These are phyloP conservation scores for Eustoma russellianum DNA, from an alignment of 257 asterid genomes.

Conservation along the genomic window DNA sequence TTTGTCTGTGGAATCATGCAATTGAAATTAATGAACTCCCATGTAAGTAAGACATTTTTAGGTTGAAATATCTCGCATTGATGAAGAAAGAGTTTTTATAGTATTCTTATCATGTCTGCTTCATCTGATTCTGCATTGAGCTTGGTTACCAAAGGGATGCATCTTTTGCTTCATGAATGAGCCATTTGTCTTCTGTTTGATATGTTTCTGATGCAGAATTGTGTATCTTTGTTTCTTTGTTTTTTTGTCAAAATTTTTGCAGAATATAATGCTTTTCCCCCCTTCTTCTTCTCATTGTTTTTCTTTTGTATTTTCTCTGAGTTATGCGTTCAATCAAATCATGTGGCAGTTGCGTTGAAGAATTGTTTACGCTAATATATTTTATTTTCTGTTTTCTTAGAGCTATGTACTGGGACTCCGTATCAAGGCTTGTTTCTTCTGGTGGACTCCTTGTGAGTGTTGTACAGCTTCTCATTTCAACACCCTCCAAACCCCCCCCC, in stretches of 20 bases:
- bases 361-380: neutral
- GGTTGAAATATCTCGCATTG: neutral
- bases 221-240: neutral
- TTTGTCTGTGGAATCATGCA: neutral
- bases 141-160: neutral
- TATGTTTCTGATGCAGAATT: neutral
- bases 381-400: constrained; percentile 28
- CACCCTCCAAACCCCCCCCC: neutral
- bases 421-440: constrained; percentile 68
- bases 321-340: neutral
- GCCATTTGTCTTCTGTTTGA: neutral
- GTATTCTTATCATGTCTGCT: neutral
- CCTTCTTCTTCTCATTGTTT: neutral
- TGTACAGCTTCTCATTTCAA: neutral
- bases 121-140: neutral
- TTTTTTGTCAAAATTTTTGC: neutral
- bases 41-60: too few species aligned
- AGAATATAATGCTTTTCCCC: too few species aligned
- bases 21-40: too few species aligned
- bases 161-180: neutral
- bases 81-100: neutral
- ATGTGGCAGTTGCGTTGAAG: neutral
- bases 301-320: neutral
- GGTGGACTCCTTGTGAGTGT: constrained; percentile 88
- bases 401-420: constrained; percentile 88